These are phyloP conservation scores for Cyberlindnera japonica DNA, from an alignment of 805 yeast species.

Conservation along the genomic window DNA sequence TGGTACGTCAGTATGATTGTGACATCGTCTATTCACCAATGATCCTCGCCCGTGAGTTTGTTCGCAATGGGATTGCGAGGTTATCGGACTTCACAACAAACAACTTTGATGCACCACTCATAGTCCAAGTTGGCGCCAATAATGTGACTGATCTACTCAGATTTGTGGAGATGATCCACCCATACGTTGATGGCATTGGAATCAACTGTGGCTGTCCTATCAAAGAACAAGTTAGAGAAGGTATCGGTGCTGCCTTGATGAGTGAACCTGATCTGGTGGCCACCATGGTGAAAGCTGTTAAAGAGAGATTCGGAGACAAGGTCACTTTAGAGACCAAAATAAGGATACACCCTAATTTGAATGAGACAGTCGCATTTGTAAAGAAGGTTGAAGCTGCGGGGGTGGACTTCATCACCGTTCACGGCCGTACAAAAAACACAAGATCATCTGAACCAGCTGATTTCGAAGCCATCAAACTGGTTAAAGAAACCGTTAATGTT, in stretches of 20 bases:
- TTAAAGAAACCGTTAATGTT: constrained; percentile 46
- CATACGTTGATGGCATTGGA: constrained; percentile 90
- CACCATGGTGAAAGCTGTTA: constrained; percentile 80
- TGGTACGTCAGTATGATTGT: constrained; percentile 65
- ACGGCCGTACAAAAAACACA: constrained; percentile 84
- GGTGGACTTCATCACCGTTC: constrained; percentile 90
- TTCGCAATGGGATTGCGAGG: constrained; percentile 77
- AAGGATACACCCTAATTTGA: constrained; percentile 73
- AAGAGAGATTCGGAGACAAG: constrained; percentile 62
- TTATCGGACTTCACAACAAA: constrained; percentile 83
- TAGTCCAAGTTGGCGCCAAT: constrained; percentile 89
- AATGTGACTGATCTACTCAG: constrained; percentile 77
- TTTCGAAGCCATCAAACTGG: constrained; percentile 69
- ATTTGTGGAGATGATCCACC: constrained; percentile 85
- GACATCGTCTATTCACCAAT: constrained; percentile 93
- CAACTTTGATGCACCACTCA: constrained; percentile 59
- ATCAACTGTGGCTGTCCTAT: constrained; percentile 98
- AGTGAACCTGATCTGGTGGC: constrained; percentile 75
- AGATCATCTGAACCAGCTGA: constrained; percentile 82
- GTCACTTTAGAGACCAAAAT: constrained; percentile 90
- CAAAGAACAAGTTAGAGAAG: constrained; percentile 89
- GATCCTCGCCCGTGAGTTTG: constrained; percentile 95
- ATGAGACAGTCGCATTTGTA: constrained; percentile 72
- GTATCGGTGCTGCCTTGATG: constrained; percentile 96
- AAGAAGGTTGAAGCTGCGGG: constrained; percentile 77